A percentile compares a stretch with the other conserved stretches of the same genome.
Conservation (phyloP, 1,284 basidiomycete species). For the Trametes versicolor region DNA sequence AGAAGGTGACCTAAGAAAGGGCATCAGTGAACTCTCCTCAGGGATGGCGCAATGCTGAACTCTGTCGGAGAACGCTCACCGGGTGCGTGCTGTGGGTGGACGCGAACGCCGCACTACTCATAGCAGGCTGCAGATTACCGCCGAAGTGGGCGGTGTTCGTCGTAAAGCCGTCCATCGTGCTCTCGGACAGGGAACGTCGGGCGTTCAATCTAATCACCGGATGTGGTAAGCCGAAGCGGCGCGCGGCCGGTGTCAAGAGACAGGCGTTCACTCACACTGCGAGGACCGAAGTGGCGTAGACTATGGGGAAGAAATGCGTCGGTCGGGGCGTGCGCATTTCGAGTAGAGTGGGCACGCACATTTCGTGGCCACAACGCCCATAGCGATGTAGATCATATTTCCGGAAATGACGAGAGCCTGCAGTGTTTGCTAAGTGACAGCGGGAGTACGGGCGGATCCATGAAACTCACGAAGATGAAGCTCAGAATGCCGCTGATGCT, state of each 20-base stretch:
- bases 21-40: too few relatives aligned
- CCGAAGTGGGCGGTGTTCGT: neutral
- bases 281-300: neutral
- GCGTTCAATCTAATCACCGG: neutral
- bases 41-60: too few relatives aligned
- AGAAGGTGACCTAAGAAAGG: too few relatives aligned
- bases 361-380: slow-evolving; percentile 6
- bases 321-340: neutral
- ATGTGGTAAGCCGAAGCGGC: too few relatives aligned
- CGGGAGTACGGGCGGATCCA: too few relatives aligned
- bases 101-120: neutral
- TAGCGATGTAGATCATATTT: slow-evolving; percentile 16
- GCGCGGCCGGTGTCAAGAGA: too few relatives aligned
- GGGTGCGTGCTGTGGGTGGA: neutral
- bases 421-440: neutral
- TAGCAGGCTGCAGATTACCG: slow-evolving; percentile 5
- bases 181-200: neutral
- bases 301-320: too few relatives aligned
- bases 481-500: too few relatives aligned
- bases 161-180: slow-evolving; percentile 5
- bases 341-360: neutral
- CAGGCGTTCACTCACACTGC: neutral
- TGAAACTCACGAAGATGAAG: too few relatives aligned
- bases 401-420: slow-evolving; percentile 11
- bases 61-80: neutral